Base-by-base conservation (phyloP, 2,329 filamentous ascomycete genomes). In the Aspergillus ochraceoroseus region DNA sequence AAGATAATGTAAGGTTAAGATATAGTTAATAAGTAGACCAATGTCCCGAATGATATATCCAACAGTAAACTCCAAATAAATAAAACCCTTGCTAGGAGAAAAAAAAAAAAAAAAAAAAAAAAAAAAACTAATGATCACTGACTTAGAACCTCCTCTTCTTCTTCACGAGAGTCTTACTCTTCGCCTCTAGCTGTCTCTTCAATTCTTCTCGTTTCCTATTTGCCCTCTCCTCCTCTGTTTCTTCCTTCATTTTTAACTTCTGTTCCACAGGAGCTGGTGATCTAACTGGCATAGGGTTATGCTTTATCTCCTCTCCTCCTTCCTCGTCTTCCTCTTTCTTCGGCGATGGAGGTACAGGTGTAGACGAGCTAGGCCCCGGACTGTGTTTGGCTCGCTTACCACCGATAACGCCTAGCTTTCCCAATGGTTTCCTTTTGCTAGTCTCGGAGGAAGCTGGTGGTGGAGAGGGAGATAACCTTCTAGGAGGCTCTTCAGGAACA, bases 61-160 rank as follows among this genome's bases (percentile, higher is more conserved):
- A 26, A 5, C 8, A 11, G n/a, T n/a, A n/a, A n/a, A n/a, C n/a
- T n/a, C n/a, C n/a, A n/a, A n/a, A 9, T 15, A 31, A 31, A 31
- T 8, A 22, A 9, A 32, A 19, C 19, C 7, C 5, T 9, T n/a
- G n/a, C n/a, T n/a, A n/a, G n/a, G n/a, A n/a, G n/a, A n/a, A n/a
- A 12, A 13, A 27, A 5, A 20, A 35, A 3, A 17, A 23, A 7
- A 23, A 34, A 30, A 26, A 20, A 41, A 7, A 20, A 17, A 25
- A 7, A 32, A 28, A 30, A 28, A 7, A 7, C 65, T 56, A 79
- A 47, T n/a, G n/a, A n/a, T n/a, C n/a, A n/a, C n/a, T n/a, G n/a
- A n/a, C n/a, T n/a, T n/a, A n/a, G n/a, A 79, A 79, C 43, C 65
- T 75, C 41, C 75, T 59, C 55, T 74, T 78, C 66, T 79, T 81